Evolutionary conservation across 108 stramenopile genomes (phyloP).

Genomic region (Cyclotella baltica): DNA sequence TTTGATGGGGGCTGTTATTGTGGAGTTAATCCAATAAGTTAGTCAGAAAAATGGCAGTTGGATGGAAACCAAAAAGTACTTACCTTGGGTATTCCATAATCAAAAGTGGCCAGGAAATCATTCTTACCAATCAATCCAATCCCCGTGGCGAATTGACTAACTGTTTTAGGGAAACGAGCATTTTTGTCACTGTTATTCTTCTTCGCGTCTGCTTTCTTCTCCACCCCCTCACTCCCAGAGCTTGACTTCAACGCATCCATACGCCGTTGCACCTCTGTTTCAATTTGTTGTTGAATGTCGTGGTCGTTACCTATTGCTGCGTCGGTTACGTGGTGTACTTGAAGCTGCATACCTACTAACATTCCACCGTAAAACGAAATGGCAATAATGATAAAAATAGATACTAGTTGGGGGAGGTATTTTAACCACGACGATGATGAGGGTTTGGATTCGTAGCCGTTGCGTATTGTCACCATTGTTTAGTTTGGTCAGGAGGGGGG

Average conservation of each 20-base stretch:
- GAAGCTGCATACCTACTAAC: conserved; percentile 29
- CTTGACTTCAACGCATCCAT: neutral
- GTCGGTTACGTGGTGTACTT: neutral
- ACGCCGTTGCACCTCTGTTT: conserved; percentile 24
- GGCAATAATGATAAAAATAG: conserved; percentile 19
- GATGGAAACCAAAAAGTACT: neutral
- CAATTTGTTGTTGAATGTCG: conserved; percentile 11
- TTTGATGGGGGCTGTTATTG: conserved; percentile 43
- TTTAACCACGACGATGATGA: conserved; percentile 8
- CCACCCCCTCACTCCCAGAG: neutral
- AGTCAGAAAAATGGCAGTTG: neutral
- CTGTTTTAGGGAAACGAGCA: conserved; percentile 51
- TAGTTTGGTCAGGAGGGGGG: neutral
- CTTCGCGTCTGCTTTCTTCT: neutral
- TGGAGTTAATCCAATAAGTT: neutral
- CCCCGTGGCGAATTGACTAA: conserved; percentile 54
- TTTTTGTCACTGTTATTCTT: neutral
- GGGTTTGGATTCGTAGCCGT: conserved; percentile 13
- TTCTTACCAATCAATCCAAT: conserved; percentile 49
- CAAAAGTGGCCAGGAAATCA: conserved; percentile 62
- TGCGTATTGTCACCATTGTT: conserved; percentile 36
- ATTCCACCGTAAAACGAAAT: conserved; percentile 36
- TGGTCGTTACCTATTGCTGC: neutral
- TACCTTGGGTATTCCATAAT: conserved; percentile 65
- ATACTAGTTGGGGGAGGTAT: conserved; percentile 29